phyloP scores from a whole-genome alignment of 176 grass and related monocot species.

The Zea mays region DNA sequence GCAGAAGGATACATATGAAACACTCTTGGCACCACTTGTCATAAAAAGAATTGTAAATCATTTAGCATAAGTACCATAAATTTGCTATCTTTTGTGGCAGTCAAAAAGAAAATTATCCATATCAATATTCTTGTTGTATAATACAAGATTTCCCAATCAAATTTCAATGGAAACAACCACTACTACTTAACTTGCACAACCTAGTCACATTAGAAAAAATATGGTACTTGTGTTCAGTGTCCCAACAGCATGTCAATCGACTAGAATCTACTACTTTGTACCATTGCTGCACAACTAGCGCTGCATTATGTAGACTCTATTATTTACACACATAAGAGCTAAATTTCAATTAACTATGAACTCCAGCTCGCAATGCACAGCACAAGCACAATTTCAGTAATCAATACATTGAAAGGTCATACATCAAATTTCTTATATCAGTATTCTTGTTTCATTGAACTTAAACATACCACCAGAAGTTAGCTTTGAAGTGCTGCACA shows the following conservation, averaged over 20 bases:
- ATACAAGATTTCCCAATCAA: background rate
- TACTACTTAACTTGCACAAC: background rate
- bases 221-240: too few species aligned
- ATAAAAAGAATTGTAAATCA: background rate
- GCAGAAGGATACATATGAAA: background rate
- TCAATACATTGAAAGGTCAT: background rate
- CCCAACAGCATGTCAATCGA: too few species aligned
- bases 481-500: too few species aligned
- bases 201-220: too few species aligned
- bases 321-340: background rate
- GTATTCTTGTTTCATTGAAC: too few species aligned
- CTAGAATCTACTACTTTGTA: background rate
- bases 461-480: too few species aligned
- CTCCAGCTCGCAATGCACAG: background rate
- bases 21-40: background rate
- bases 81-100: background rate
- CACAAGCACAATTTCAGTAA: background rate
- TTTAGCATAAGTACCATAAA: background rate
- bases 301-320: background rate
- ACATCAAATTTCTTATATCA: too few species aligned
- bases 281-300: background rate
- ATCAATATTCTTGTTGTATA: background rate
- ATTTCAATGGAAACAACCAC: background rate
- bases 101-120: too few species aligned
- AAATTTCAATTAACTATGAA: background rate